Conservation (phyloP, 78 protist genomes). For the Cyanophora paradoxa region DNA sequence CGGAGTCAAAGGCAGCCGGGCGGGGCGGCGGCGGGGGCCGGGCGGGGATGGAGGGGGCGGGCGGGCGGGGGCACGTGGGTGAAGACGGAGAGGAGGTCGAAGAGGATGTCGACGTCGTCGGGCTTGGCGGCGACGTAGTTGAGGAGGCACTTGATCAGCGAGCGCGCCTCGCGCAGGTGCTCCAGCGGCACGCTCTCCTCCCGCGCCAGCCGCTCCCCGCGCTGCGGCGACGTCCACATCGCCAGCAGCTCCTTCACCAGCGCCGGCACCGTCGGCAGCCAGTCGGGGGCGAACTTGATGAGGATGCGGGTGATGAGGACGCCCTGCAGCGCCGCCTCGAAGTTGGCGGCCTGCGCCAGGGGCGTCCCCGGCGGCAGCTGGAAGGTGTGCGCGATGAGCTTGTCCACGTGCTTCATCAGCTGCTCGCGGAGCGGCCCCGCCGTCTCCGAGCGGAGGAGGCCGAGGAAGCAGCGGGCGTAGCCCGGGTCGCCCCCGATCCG, state of each 20-base stretch:
- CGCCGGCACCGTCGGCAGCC: slow-evolving; percentile 15
- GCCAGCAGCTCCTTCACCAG: slow-evolving; percentile 12
- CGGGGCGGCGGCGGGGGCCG: too few species aligned
- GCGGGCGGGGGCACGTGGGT: neutral
- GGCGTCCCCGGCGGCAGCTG: neutral
- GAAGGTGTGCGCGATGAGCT: neutral
- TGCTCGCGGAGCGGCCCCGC: slow-evolving; percentile 21
- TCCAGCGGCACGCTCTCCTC: slow-evolving; percentile 24
- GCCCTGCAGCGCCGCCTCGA: slow-evolving; percentile 8
- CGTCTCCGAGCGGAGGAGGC: neutral
- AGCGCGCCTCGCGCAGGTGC: slow-evolving; percentile 48
- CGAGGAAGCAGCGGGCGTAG: slow-evolving; percentile 17
- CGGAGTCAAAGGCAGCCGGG: too few species aligned
- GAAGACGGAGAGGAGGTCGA: slow-evolving; percentile 58
- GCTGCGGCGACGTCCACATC: slow-evolving; percentile 32
- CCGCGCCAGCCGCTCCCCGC: slow-evolving; percentile 3
- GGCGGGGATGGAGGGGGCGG: too few species aligned
- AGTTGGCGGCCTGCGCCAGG: neutral
- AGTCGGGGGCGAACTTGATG: slow-evolving; percentile 7
- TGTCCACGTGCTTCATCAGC: neutral
- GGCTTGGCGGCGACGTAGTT: slow-evolving; percentile 42
- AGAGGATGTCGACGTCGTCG: slow-evolving; percentile 50
- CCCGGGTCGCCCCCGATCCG: neutral
- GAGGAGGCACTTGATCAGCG: slow-evolving; percentile 62
- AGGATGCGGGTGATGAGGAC: slow-evolving; percentile 28